These are phyloP conservation scores for Platanus orientalis DNA, from an alignment of 164 flowering plant species.

Conservation along the genomic window DNA sequence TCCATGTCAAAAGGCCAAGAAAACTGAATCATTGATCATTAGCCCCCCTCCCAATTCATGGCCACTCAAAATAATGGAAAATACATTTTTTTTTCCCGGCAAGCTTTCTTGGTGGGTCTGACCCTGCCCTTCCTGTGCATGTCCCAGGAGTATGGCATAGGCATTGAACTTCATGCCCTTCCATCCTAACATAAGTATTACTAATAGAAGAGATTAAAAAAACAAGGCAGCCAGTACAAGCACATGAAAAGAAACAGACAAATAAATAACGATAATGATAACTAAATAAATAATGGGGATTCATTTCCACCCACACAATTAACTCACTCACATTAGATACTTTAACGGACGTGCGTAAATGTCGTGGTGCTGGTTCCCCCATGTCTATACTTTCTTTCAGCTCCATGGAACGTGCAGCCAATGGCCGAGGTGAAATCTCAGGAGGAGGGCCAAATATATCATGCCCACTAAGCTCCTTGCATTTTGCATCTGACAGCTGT, in stretches of 20 bases:
- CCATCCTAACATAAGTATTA: no score
- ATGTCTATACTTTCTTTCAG: conserved; percentile 42
- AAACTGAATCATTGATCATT: no score
- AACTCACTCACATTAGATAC: conserved; percentile 46
- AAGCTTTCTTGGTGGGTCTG: not conserved
- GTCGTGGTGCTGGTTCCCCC: conserved; percentile 50
- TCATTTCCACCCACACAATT: not conserved
- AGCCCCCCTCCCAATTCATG: not conserved
- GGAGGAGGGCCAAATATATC: conserved; percentile 82
- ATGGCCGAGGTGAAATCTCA: conserved; percentile 48
- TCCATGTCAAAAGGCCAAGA: not conserved
- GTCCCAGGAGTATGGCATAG: no score
- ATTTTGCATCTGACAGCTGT: conserved; percentile 60
- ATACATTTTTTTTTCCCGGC: not conserved
- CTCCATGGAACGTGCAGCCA: conserved; percentile 41
- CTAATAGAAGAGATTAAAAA: no score
- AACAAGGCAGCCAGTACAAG: no score
- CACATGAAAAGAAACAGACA: not conserved
- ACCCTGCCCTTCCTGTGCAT: no score
- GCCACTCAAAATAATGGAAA: not conserved
- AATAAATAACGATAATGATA: no score
- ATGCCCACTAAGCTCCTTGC: conserved; percentile 80
- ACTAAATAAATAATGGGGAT: no score
- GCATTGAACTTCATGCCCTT: no score
- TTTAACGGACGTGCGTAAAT: conserved; percentile 52